A percentile compares a stretch with the other conserved stretches of the same genome.
Conservation (phyloP, 2,329 filamentous ascomycete species). For the Exserohilum turcica region DNA sequence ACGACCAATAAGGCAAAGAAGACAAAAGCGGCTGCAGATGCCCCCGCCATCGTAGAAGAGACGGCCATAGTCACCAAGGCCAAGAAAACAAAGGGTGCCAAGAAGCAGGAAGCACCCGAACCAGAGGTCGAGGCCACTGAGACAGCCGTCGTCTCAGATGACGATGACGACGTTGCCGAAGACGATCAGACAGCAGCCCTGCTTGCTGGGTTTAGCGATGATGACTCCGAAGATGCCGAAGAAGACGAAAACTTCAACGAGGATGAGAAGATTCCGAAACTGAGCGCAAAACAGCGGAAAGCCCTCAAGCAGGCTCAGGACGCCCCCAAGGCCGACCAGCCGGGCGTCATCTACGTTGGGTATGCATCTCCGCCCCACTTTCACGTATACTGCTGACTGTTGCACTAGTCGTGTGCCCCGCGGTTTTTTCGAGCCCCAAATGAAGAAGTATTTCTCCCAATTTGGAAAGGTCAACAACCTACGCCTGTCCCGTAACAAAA, state of each 20-base stretch:
- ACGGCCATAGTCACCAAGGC: conserved; percentile 17
- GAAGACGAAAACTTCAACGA: conserved; percentile 45
- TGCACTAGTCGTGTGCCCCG: conserved; percentile 73
- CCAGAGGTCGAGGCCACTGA: conserved; percentile 25
- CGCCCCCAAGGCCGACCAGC: conserved; percentile 59
- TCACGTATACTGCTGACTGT: background rate
- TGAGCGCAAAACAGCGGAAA: conserved; percentile 41
- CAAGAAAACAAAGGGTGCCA: conserved; percentile 22
- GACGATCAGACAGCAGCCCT: conserved; percentile 58
- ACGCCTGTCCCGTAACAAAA: conserved; percentile 87
- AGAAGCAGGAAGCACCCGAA: conserved; percentile 23
- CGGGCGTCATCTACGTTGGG: conserved; percentile 87
- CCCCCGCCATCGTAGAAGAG: conserved; percentile 18
- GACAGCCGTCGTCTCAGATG: conserved; percentile 17
- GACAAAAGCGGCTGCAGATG: conserved; percentile 21
- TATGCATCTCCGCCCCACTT: conserved; percentile 39
- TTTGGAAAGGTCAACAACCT: conserved; percentile 82
- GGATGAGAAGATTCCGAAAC: conserved; percentile 39
- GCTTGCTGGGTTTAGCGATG: conserved; percentile 57
- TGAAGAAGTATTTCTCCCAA: conserved; percentile 90
- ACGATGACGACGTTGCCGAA: conserved; percentile 29
- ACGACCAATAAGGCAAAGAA: conserved; percentile 29
- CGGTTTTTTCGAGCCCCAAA: conserved; percentile 96
- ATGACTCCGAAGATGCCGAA: conserved; percentile 48
- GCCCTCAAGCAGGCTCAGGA: conserved; percentile 58